Percentiles rank a stretch among this genome's conserved stretches.
Evolutionary conservation across 75 land plant genomes (phyloP).

Genomic region (Chamaecyparis obtusa): DNA sequence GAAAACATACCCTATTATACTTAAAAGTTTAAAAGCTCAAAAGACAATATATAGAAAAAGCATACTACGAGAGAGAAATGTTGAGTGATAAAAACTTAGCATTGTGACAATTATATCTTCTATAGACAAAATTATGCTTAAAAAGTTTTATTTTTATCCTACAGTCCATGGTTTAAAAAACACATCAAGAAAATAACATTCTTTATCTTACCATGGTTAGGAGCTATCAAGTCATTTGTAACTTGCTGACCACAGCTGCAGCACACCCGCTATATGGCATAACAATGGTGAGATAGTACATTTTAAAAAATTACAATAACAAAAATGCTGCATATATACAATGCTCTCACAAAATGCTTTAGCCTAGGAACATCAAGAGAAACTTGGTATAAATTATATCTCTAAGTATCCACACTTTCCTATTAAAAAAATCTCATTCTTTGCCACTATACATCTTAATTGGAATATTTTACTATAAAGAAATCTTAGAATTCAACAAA

Average conservation of each 20-base stretch:
- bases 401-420: neutral
- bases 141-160: neutral
- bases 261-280: slow-evolving; percentile 59
- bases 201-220: slow-evolving; percentile 60
- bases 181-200: neutral
- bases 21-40: neutral
- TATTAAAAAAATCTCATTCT: neutral
- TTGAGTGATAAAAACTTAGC: neutral
- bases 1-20: neutral
- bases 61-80: neutral
- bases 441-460: neutral
- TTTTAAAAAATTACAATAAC: neutral
- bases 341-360: neutral
- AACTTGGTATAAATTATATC: neutral
- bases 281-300: neutral
- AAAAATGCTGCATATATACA: neutral
- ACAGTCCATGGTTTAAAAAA: neutral
- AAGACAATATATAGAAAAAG: neutral
- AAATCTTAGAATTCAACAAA: neutral
- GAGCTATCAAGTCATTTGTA: slow-evolving; percentile 51
- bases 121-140: neutral
- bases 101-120: neutral
- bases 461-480: neutral
- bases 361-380: neutral
- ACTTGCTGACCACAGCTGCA: slow-evolving; percentile 60